A percentile compares a stretch with the other conserved stretches of the same genome.
Conservation (phyloP, 2,329 filamentous ascomycete species). For the Alternaria burnsii region DNA sequence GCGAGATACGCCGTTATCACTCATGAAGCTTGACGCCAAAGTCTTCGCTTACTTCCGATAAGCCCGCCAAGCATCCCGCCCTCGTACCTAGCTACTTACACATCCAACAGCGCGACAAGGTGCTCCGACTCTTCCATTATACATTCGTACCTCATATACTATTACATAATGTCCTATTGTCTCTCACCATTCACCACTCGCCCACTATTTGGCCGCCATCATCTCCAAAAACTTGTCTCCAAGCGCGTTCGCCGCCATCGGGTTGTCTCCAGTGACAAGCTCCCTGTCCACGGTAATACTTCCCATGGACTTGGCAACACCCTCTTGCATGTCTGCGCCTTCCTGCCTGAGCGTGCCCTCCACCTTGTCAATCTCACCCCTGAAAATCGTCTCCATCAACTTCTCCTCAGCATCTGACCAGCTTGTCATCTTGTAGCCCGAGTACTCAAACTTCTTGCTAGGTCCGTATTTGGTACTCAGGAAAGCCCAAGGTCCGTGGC, state of each 20-base stretch:
- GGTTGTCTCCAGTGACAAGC: constrained; percentile 45
- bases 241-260: constrained; percentile 44
- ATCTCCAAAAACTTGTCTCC: constrained; percentile 47
- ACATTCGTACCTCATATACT: neutral
- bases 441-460: constrained; percentile 52
- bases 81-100: neutral
- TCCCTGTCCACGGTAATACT: constrained; percentile 56
- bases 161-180: neutral
- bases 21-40: neutral
- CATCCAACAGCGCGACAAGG: no score
- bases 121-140: neutral
- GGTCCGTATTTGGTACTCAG: constrained; percentile 53
- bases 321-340: constrained; percentile 57
- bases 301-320: constrained; percentile 51
- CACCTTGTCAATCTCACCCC: constrained; percentile 56
- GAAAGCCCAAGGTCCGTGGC: constrained; percentile 58
- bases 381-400: constrained; percentile 55
- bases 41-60: neutral
- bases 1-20: neutral
- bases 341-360: constrained; percentile 50
- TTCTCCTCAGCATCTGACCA: constrained; percentile 59
- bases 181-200: fast-evolving
- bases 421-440: constrained; percentile 57
- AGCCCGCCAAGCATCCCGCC: neutral
- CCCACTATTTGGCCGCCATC: constrained; percentile 24